These are phyloP conservation scores for Polygonum aviculare DNA, from an alignment of 148 eudicot species.

Conservation along the genomic window DNA sequence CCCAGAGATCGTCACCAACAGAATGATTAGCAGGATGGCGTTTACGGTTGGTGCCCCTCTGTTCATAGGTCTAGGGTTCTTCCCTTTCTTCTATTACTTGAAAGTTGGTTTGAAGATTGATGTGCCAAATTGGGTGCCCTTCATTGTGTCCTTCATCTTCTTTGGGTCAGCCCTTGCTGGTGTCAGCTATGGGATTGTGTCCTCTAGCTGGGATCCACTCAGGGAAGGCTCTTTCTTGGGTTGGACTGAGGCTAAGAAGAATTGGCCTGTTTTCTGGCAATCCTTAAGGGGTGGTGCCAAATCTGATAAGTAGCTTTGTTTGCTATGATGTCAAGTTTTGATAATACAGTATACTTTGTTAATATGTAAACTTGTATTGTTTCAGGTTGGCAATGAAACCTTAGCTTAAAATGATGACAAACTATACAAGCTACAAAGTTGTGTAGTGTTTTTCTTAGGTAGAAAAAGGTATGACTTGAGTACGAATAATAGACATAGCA, in stretches of 20 bases:
- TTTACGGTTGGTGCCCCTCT: conserved; percentile 75
- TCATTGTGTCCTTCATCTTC: conserved; percentile 78
- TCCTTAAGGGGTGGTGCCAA: conserved; percentile 30
- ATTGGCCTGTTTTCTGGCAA: conserved; percentile 84
- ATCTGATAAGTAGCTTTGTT: conserved; percentile 18
- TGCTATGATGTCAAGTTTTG: neutral
- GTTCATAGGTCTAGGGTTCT: conserved; percentile 58
- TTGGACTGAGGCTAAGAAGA: conserved; percentile 72
- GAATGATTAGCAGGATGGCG: conserved; percentile 79
- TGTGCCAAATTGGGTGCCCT: conserved; percentile 88
- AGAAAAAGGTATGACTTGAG: too few relatives aligned
- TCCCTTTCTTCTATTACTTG: conserved; percentile 84
- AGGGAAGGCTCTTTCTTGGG: conserved; percentile 90
- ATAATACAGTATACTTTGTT: neutral
- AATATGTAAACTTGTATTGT: neutral
- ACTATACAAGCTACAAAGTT: too few relatives aligned
- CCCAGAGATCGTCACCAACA: conserved; percentile 85
- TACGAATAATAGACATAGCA: too few relatives aligned
- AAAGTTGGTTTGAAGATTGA: conserved; percentile 80
- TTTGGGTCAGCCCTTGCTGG: conserved; percentile 85
- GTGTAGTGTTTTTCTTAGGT: too few relatives aligned
- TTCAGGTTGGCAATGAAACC: neutral
- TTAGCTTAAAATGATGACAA: neutral
- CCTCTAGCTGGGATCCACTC: conserved; percentile 96
- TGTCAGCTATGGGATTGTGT: conserved; percentile 91